Evolutionary conservation across 345 rosid species (phyloP).

Genomic region (Tarenaya hassleriana): DNA sequence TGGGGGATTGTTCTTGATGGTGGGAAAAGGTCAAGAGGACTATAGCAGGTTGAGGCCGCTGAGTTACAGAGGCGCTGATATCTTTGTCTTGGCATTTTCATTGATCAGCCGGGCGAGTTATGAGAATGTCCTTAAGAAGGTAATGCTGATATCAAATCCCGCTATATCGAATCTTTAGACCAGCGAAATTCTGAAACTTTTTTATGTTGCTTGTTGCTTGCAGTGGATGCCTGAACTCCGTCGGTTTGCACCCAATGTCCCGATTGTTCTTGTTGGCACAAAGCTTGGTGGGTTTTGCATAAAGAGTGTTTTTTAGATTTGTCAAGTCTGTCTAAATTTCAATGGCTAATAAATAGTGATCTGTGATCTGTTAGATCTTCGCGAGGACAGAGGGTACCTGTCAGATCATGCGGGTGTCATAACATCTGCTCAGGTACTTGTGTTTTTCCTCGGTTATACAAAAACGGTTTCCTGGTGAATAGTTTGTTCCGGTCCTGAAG

Average conservation of each 20-base stretch:
- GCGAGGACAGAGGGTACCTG: slow-evolving; percentile 63
- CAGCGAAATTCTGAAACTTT: background rate
- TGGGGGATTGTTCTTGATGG: slow-evolving; percentile 3
- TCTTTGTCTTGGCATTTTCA: slow-evolving; percentile 88
- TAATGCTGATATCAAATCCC: slow-evolving; percentile 17
- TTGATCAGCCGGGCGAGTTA: slow-evolving; percentile 91
- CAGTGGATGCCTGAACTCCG: slow-evolving; percentile 99
- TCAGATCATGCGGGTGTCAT: slow-evolving; percentile 66
- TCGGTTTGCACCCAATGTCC: slow-evolving; percentile 89
- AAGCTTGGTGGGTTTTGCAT: slow-evolving; percentile 56
- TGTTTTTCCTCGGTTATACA: background rate
- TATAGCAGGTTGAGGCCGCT: slow-evolving; percentile 96
- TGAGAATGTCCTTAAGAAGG: slow-evolving; percentile 97
- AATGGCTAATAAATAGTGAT: background rate
- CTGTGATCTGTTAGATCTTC: slow-evolving; percentile 51
- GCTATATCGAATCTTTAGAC: background rate
- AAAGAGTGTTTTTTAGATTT: background rate
- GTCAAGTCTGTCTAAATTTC: background rate
- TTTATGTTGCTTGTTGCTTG: slow-evolving; percentile 19
- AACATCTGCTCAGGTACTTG: slow-evolving; percentile 66
- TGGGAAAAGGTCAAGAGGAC: slow-evolving; percentile 84
- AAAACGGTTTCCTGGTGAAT: background rate
- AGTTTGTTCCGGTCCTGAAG: slow-evolving; percentile 2
- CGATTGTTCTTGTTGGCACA: slow-evolving; percentile 93
- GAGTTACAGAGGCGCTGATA: slow-evolving; percentile 96